phyloP scores from a whole-genome alignment of 164 flowering plant genomes.

The Vitis rupestris region DNA sequence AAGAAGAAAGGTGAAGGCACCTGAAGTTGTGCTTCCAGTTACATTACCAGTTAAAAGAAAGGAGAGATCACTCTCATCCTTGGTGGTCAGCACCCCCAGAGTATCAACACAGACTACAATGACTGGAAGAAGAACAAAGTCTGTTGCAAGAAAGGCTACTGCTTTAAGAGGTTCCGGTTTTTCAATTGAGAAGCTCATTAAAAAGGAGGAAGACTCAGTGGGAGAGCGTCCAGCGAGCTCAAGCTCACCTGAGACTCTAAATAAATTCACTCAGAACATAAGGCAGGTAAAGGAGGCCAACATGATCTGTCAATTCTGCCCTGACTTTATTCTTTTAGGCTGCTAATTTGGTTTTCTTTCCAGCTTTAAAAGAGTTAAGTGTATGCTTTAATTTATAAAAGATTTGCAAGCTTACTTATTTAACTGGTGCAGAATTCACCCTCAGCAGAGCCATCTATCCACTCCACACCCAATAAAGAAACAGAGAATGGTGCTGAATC shows the following conservation, averaged over 20 bases:
- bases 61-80: constrained; percentile 70
- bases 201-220: constrained; percentile 49
- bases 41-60: constrained; percentile 73
- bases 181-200: constrained; percentile 40
- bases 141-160: constrained; percentile 57
- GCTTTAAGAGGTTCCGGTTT: constrained; percentile 51
- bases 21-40: constrained; percentile 57
- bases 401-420: not conserved
- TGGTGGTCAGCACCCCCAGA: constrained; percentile 62
- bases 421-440: constrained; percentile 48
- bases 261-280: constrained; percentile 40
- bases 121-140: constrained; percentile 83
- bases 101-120: constrained; percentile 61
- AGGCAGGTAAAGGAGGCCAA: constrained; percentile 51
- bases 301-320: too few species aligned
- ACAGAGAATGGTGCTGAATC: constrained; percentile 40
- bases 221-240: constrained; percentile 55
- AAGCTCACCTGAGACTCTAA: constrained; percentile 61
- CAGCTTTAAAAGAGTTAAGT: too few species aligned
- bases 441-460: constrained; percentile 46
- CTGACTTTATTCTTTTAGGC: not conserved
- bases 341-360: not conserved
- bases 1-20: constrained; percentile 54
- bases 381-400: too few species aligned
- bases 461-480: constrained; percentile 31